Conservation (phyloP, 768 basidiomycete genomes). For the Termitomyces heimii region DNA sequence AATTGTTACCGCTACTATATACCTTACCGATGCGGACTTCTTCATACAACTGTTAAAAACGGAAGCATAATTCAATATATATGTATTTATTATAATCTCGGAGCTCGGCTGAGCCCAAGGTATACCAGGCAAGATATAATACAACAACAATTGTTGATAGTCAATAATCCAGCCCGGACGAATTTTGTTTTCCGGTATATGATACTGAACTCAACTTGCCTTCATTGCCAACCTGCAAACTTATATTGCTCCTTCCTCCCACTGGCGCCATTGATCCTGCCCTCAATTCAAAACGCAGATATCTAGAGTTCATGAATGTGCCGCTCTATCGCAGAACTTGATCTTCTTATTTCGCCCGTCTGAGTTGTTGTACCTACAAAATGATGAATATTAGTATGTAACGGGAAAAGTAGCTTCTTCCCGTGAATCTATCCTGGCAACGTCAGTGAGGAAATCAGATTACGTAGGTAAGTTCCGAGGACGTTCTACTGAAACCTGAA, state of each 20-base stretch:
- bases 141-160: too few relatives aligned
- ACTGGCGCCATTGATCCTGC: too few relatives aligned
- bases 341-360: too few relatives aligned
- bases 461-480: background rate
- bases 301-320: too few relatives aligned
- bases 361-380: too few relatives aligned
- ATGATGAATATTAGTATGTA: background rate
- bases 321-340: background rate
- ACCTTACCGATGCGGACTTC: background rate
- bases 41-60: background rate
- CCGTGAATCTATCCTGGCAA: too few relatives aligned
- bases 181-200: background rate
- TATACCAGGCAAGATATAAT: too few relatives aligned
- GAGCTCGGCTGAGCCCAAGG: background rate
- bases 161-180: background rate
- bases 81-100: background rate
- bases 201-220: background rate
- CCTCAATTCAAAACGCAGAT: too few relatives aligned
- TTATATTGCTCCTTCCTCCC: background rate
- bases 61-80: background rate
- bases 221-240: background rate
- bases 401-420: background rate
- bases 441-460: background rate
- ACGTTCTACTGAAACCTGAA: background rate
- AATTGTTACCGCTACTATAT: background rate